Evolutionary conservation across 106 monocot species (phyloP), one percentile per base, ranked within the genome.

Genomic region (Amphibolis antarctica): DNA sequence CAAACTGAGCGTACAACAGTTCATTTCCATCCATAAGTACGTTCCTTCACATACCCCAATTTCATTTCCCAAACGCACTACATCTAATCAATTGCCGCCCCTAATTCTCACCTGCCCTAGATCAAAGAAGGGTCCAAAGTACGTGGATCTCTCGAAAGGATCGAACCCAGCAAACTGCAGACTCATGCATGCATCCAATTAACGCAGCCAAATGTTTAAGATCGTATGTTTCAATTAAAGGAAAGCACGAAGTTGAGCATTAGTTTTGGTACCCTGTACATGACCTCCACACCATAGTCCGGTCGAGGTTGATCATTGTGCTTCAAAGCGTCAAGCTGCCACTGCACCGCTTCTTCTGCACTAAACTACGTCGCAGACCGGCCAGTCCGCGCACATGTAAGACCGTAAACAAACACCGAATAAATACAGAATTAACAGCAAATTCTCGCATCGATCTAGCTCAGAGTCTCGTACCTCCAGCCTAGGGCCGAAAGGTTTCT

Each of bases 191-290:
- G 49, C 49, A 53, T 36, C 4, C 36, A 36, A 36, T 36, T 36
- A 36, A 7, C 36, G 36, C 36, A 36, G n/a, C n/a, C n/a, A 36
- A 4, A 36, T 4, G 36, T 36, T 36, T 36, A n/a, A n/a, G n/a
- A n/a, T n/a, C n/a, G n/a, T n/a, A n/a, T n/a, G n/a, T n/a, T n/a
- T n/a, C n/a, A n/a, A n/a, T n/a, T n/a, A n/a, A n/a, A n/a, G n/a
- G n/a, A n/a, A n/a, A n/a, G n/a, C n/a, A n/a, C n/a, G n/a, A n/a
- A n/a, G n/a, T n/a, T n/a, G n/a, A n/a, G n/a, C n/a, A n/a, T n/a
- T n/a, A n/a, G n/a, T n/a, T n/a, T n/a, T n/a, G n/a, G n/a, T 79
- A 92, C 92, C 82, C 92, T 70, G 76, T 93, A 93, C 92, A 93
- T 88, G 69, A 93, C 88, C 66, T 93, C 92, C 68, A 93, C 74